phyloP scores from a whole-genome alignment of 257 asterid species.

The Solanum chilense region DNA sequence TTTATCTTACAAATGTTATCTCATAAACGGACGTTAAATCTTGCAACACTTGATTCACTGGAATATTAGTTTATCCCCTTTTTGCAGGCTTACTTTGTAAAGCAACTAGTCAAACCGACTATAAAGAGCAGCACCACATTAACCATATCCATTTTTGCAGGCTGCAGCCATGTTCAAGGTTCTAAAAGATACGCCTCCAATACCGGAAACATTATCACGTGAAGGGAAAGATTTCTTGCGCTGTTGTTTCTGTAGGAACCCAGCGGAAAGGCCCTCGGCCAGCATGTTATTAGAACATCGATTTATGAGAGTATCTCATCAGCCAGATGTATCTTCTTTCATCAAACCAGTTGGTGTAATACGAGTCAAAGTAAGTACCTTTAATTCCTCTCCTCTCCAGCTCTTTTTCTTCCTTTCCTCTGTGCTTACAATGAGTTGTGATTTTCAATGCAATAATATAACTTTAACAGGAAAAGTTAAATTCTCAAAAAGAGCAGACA shows the following conservation, averaged over 20 bases:
- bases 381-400: not conserved
- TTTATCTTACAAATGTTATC: not conserved
- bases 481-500: conserved; percentile 15
- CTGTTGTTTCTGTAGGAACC: conserved; percentile 63
- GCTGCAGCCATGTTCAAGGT: conserved; percentile 90
- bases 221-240: conserved; percentile 74
- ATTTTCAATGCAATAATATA: not conserved
- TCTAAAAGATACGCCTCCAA: conserved; percentile 62
- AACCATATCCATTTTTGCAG: conserved; percentile 15
- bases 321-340: conserved; percentile 18
- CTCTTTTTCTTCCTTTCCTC: not conserved
- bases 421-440: not conserved
- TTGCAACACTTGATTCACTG: not conserved
- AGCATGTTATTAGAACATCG: conserved; percentile 55
- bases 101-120: not conserved
- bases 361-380: conserved; percentile 27
- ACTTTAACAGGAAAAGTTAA: conserved; percentile 28
- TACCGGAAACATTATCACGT: conserved; percentile 66
- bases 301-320: conserved; percentile 38
- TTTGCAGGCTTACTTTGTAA: not conserved
- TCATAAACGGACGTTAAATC: not conserved
- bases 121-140: not conserved
- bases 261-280: conserved; percentile 78
- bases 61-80: not conserved
- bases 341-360: conserved; percentile 13